Evolutionary conservation across 495 filamentous ascomycete species (phyloP), one percentile per base, ranked within the genome.

Genomic region (Stereocaulon alpinum): DNA sequence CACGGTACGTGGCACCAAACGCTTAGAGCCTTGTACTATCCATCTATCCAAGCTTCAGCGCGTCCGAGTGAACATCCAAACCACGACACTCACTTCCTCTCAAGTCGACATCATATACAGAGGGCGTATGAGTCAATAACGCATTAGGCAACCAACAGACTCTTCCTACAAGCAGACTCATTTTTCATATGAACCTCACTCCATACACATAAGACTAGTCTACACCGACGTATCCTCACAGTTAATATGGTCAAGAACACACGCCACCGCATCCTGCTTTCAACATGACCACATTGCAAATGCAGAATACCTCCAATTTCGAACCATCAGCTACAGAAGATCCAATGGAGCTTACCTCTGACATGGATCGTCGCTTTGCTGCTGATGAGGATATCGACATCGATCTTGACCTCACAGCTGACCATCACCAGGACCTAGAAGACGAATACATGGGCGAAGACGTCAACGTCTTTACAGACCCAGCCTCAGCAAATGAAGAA

Each of bases 311-410:
- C 18, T 42, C 55, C 15, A 29, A 44, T 17, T 22, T 58, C n/a
- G 40, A 40, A 42, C n/a, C 37, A 24, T 51, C 59, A 61, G 34
- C 58, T 22, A 56, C 67, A 30, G 73, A 76, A 49, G 74, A 77
- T 53, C 72, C 69, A 50, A 84, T 85, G 81, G 80, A 80, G 59
- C 75, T 80, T 69, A 76, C 72, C 18, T 76, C 76, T 44, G 67
- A 68, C 20, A 32, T 55, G 11, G 66, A 65, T 52, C 57, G 47
- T 30, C 68, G 67, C 40, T 40, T 69, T 53, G 66, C 58, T 42
- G 65, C 73, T 43, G 79, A 75, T 44, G 84, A 88, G 66, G 84
- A 87, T 62, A 85, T 87, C 56, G 87, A 89, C 58, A 86, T 89
- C 63, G 86, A 89, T 62, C 74, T 89, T 62, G 86, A 91, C 66